Evolutionary conservation across 176 grass and related monocot genomes (phyloP), one percentile per base, ranked within the genome.

Genomic region (Eragrostis curvula): DNA sequence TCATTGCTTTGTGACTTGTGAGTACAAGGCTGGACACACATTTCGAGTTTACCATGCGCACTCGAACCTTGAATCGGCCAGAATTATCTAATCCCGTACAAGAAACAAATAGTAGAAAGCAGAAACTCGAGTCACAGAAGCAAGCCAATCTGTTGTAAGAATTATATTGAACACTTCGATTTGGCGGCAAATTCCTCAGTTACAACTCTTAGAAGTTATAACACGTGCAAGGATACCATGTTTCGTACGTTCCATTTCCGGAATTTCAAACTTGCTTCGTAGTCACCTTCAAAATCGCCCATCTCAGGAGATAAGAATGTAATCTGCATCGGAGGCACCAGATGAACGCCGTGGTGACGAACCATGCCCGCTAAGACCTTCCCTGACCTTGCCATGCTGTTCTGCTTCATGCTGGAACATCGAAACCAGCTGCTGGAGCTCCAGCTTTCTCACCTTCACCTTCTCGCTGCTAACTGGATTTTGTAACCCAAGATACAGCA

Each of bases 341-440:
- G 87, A 62, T 1, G 79, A 85, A 77, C 63, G 75, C 0, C 77
- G 79, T 8, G 75, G 79, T 16, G 66, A 4, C 32, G 32, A 57
- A 18, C 61, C 76, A 23, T 91, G 82, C 66, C 57, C 50, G 49
- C 66, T 87, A 73, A 96, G 8, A 14, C 76, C 88, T 73, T 99
- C 93, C 89, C 96, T 91, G 62, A 96, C 96, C 70, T 96, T 99
- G 36, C 90, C 93, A 5, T 99, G 96, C 53, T 90, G 86, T 77
- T 99, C 93, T 6, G 93, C 96, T 85, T 96, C 96, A 56, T 99
- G 91, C 78, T 96, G 91, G 71, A 99, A 99, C 93, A 90, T 85
- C 0, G 91, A 87, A 55, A 99, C 93, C 21, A 99, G 87, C 40
- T 96, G 80, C 72, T 99, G 93, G 42, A 99, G 88, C 85, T 99